Evolutionary conservation across 1,284 basidiomycete species (phyloP).

Genomic region (Crepidotus sp.): DNA sequence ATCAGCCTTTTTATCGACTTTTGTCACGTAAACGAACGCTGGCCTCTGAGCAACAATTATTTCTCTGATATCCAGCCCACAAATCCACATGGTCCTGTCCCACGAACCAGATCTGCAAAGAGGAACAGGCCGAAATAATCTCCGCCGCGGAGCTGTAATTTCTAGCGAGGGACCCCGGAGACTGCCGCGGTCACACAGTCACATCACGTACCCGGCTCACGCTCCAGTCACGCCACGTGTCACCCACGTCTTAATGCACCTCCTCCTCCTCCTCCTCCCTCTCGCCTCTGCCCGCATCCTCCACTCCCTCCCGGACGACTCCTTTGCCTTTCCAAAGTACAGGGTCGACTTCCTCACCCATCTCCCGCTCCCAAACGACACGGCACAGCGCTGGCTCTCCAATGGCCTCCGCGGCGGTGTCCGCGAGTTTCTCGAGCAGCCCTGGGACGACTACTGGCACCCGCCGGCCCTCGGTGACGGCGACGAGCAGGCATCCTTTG

Average conservation of each 20-base stretch:
- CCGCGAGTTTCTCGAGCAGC: conserved; percentile 65
- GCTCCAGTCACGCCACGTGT: no score
- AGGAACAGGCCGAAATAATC: not conserved
- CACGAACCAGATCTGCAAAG: not conserved
- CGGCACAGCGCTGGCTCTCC: conserved; percentile 63
- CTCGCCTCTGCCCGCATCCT: conserved; percentile 38
- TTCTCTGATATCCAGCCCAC: not conserved
- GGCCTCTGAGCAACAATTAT: not conserved
- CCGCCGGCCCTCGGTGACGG: conserved; percentile 42
- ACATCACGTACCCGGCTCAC: no score
- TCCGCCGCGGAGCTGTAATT: not conserved
- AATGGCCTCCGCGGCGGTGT: conserved; percentile 65
- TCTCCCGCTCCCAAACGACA: conserved; percentile 65
- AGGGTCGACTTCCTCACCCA: conserved; percentile 75
- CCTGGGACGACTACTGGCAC: conserved; percentile 38
- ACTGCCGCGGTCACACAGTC: no score
- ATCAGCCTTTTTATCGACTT: conserved; percentile 23
- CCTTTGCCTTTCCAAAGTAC: conserved; percentile 79
- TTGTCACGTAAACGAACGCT: conserved; percentile 45
- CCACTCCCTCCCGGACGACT: conserved; percentile 70
- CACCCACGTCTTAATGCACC: conserved; percentile 7
- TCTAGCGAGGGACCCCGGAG: not conserved
- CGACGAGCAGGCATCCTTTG: conserved; percentile 22
- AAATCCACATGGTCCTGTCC: conserved; percentile 2
- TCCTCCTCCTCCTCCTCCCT: conserved; percentile 16